Evolutionary conservation across 805 yeast genomes (phyloP).

Genomic region (Kodamaea kaohsiungensis): DNA sequence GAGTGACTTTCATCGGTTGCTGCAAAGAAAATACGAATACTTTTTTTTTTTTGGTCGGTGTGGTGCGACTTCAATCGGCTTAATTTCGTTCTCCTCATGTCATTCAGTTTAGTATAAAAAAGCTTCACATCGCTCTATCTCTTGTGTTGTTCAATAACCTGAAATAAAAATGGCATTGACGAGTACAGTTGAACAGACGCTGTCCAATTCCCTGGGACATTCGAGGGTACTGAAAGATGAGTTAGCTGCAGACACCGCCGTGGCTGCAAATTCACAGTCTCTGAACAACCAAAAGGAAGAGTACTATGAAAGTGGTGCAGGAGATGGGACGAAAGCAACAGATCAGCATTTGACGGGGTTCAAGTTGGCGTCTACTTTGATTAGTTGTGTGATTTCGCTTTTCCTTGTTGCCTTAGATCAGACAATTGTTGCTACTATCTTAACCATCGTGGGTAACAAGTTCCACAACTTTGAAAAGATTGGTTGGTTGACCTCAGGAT

Average conservation of each 20-base stretch:
- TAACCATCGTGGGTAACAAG: constrained; percentile 36
- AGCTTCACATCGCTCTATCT: not conserved
- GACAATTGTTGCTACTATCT: constrained; percentile 38
- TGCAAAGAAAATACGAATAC: not conserved
- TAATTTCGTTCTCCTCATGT: not conserved
- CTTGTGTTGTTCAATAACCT: not conserved
- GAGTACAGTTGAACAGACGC: not conserved
- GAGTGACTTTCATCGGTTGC: too few relatives aligned
- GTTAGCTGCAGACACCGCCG: not conserved
- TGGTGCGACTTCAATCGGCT: not conserved
- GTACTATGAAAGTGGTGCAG: constrained; percentile 38
- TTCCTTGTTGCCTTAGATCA: constrained; percentile 41
- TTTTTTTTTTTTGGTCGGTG: not conserved
- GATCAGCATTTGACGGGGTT: constrained; percentile 37
- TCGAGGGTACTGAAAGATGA: not conserved
- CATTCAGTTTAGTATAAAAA: not conserved
- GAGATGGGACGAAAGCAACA: constrained; percentile 42
- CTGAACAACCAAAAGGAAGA: constrained; percentile 24
- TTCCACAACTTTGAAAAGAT: constrained; percentile 34
- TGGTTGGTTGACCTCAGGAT: constrained; percentile 43
- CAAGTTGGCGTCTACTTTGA: constrained; percentile 25
- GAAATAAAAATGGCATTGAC: not conserved
- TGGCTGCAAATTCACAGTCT: not conserved
- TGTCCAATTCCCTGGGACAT: not conserved
- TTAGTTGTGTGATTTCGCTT: constrained; percentile 30